Evolutionary conservation across 139 green algal species (phyloP), one percentile per base, ranked within the genome.

Genomic region (Picochlorum costavermella): DNA sequence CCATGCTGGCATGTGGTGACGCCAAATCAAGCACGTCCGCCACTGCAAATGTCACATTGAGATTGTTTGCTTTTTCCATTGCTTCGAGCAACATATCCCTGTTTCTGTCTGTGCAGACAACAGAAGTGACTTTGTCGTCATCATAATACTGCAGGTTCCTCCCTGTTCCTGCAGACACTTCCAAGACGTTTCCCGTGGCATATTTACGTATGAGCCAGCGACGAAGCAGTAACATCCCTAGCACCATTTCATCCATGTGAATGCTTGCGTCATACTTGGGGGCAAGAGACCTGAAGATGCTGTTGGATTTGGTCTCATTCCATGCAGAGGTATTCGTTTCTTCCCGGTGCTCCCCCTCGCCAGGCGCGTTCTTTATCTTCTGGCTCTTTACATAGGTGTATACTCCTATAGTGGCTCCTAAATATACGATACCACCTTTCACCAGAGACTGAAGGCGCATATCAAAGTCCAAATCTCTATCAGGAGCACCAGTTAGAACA

Each of bases 151-250:
- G 61, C 28, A 93, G 55, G 64, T 90, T 93, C 20, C 86, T 65
- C 5, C 83, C 83, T 4, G 86, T 93, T 20, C 86, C 86, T 10
- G 81, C 77, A 14, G 77, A 86, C 10, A 88, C 78, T 63, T 92
- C 86, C 46, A 92, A 56, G 9, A 90, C 82, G 17, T 87, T 58
- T 8, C 83, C 83, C 71, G 79, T 43, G 8, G 70, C 74, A 40
- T 40, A 40, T 26, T 78, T 46, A n/a, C 57, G 44, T 25, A 87
- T 31, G 5, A 83, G 60, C 65, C 69, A 79, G 33, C 70, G 70
- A 1, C 82, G 66, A 45, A 88, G 51, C 33, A 84, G 51, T n/a
- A 70, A 74, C 33, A 86, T 64, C 2, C 75, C 72, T 80, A 88
- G 85, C 14, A 82, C 59, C 0, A 43, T 68, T 50, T 88, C 82